Evolutionary conservation across 108 stramenopile genomes (phyloP), one percentile per base, ranked within the genome.

Genomic region (Skeletonema costatum): DNA sequence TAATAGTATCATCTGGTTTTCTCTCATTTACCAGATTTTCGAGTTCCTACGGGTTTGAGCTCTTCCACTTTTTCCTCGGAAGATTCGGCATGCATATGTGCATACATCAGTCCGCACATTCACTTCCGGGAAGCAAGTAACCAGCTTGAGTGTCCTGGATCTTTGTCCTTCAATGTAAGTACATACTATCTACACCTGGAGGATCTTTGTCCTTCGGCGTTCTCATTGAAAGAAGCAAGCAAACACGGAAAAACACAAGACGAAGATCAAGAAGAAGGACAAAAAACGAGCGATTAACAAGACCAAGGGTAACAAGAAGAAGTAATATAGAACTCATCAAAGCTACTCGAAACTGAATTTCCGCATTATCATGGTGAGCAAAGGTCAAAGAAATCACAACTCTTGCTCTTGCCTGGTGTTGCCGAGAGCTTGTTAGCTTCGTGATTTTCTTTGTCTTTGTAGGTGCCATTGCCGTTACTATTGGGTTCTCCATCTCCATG

Each of bases 251-350:
- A 90, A 91, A 33, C 80, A 93, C n/a, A 67, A 76, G 75, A 89
- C 78, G 4, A 97, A 97, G 68, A 87, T 97, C 33, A 97, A 97
- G 78, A 97, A 97, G 81, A 95, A 97, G 72, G 93, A 95, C 69
- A 97, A 97, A 75, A 89, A 90, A 66, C 77, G 87, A 46, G 90
- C 93, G 19, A 94, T 96, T 63, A 93, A 92, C 21, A 97, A 96
- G 77, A 75, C 86, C 12, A 92, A 93, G 70, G 87, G 88, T 16
- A 93, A 90, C 39, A 92, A 87, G 58, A 86, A 87, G 42, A 90
- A 92, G 71, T 56, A 83, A 83, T 29, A 10, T 53, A 25, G 17
- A 53, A 53, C 44, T 53, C 29, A 53, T 21, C 51, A 5, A 19
- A 6, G 3, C 21, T 19, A 16, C 21, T 53, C 29, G 25, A n/a